Conservation (phyloP, 306 rosid species). For the Lathyrus tuberosus region DNA sequence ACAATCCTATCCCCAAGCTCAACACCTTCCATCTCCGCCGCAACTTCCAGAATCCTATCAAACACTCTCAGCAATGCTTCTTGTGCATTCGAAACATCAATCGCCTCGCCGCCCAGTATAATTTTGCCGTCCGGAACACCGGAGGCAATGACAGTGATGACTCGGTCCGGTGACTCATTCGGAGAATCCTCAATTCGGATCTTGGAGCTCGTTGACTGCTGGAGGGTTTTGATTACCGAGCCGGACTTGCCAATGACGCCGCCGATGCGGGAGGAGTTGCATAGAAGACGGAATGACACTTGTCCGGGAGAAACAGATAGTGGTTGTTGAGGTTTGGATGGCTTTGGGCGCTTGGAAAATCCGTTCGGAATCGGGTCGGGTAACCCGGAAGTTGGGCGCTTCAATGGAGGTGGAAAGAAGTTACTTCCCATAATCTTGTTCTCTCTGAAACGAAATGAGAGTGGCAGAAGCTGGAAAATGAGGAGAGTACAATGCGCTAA, state of each 20-base stretch:
- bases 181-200: constrained; percentile 82
- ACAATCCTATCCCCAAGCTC: constrained; percentile 60
- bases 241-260: constrained; percentile 96
- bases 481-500: constrained; percentile 38
- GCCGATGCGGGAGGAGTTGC: constrained; percentile 86
- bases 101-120: constrained; percentile 24
- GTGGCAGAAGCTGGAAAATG: background rate
- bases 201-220: constrained; percentile 78
- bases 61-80: constrained; percentile 85
- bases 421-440: constrained; percentile 79
- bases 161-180: constrained; percentile 73
- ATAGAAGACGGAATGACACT: constrained; percentile 80
- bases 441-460: background rate
- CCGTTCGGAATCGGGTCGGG: constrained; percentile 57
- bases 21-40: constrained; percentile 76
- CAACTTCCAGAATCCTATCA: constrained; percentile 89
- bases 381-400: constrained; percentile 60
- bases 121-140: constrained; percentile 40
- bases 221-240: constrained; percentile 69
- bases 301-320: constrained; percentile 67
- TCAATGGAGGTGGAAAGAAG: constrained; percentile 66
- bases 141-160: constrained; percentile 58
- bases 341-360: constrained; percentile 67
- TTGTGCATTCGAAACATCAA: constrained; percentile 80
- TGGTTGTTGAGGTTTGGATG: constrained; percentile 54